Conservation (phyloP, 495 filamentous ascomycete species). For the Physcia stellaris region DNA sequence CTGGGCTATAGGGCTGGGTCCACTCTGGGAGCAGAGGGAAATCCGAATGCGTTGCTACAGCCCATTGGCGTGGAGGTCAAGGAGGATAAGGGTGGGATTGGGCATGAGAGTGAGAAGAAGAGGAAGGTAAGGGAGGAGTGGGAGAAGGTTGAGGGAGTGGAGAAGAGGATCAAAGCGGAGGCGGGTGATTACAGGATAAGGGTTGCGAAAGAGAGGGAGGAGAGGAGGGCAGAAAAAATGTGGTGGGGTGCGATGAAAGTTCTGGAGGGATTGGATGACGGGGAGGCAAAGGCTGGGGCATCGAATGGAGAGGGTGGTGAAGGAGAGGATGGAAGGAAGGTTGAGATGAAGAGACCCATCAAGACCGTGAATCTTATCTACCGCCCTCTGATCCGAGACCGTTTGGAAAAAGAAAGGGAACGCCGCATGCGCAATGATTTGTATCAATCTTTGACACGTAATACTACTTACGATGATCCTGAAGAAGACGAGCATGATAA, state of each 20-base stretch:
- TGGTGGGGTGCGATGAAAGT: slow-evolving; percentile 69
- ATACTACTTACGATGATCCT: slow-evolving; percentile 35
- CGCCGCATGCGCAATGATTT: slow-evolving; percentile 54
- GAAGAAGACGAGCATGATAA: slow-evolving; percentile 39
- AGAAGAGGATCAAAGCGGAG: slow-evolving; percentile 48
- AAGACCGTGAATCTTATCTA: slow-evolving; percentile 66
- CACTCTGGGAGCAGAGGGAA: slow-evolving; percentile 39
- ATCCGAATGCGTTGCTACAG: slow-evolving; percentile 33
- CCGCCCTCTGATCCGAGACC: slow-evolving; percentile 53
- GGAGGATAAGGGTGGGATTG: slow-evolving; percentile 76
- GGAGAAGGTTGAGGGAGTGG: slow-evolving; percentile 32
- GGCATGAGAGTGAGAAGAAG: slow-evolving; percentile 69
- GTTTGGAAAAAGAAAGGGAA: slow-evolving; percentile 58
- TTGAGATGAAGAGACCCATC: slow-evolving; percentile 31
- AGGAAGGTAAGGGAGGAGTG: slow-evolving; percentile 58
- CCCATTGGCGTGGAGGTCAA: slow-evolving; percentile 60
- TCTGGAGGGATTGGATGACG: slow-evolving; percentile 53
- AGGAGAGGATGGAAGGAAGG: slow-evolving; percentile 13
- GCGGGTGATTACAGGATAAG: slow-evolving; percentile 68
- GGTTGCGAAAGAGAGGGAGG: slow-evolving; percentile 56
- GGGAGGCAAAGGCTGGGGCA: slow-evolving; percentile 12
- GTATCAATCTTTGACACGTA: slow-evolving; percentile 30
- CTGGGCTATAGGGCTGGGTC: slow-evolving; percentile 73
- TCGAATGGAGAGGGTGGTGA: slow-evolving; percentile 13
- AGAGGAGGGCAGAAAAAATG: slow-evolving; percentile 50